A percentile compares a stretch with the other conserved stretches of the same genome.
These are phyloP conservation scores for Histomonas meleagridis DNA, from an alignment of 208 protist species.

Conservation along the genomic window DNA sequence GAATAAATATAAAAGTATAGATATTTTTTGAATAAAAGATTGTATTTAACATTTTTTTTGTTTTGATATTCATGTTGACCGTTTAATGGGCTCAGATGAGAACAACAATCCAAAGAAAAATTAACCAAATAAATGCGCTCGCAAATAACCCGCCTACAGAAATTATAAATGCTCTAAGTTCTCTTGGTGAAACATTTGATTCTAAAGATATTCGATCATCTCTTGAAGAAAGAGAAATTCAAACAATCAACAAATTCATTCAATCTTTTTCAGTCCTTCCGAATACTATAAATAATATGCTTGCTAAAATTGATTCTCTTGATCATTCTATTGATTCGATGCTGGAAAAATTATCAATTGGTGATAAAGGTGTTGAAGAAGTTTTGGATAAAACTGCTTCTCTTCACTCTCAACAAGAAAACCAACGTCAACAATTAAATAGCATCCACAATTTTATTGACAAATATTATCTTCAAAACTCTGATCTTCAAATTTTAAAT, in stretches of 20 bases:
- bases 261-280: not conserved
- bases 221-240: conserved; percentile 13
- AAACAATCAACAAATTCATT: not conserved
- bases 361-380: conserved; percentile 31
- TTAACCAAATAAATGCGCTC: not conserved
- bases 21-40: no score
- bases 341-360: not conserved
- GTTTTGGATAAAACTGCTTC: conserved; percentile 25
- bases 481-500: not conserved
- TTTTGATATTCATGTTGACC: no score
- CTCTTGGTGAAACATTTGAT: not conserved
- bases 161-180: not conserved
- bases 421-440: not conserved
- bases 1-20: no score
- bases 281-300: not conserved
- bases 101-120: not conserved
- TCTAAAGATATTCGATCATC: not conserved
- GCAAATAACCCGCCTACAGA: not conserved
- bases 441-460: conserved; percentile 29
- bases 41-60: no score
- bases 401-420: conserved; percentile 17
- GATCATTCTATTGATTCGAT: conserved; percentile 2
- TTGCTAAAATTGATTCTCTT: not conserved
- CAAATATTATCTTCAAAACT: not conserved
- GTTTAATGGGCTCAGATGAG: no score